Percentiles rank a stretch among this genome's conserved stretches.
phyloP scores from a whole-genome alignment of 2,329 filamentous ascomycete species.

The Monilinia vaccinii-corymbosi region DNA sequence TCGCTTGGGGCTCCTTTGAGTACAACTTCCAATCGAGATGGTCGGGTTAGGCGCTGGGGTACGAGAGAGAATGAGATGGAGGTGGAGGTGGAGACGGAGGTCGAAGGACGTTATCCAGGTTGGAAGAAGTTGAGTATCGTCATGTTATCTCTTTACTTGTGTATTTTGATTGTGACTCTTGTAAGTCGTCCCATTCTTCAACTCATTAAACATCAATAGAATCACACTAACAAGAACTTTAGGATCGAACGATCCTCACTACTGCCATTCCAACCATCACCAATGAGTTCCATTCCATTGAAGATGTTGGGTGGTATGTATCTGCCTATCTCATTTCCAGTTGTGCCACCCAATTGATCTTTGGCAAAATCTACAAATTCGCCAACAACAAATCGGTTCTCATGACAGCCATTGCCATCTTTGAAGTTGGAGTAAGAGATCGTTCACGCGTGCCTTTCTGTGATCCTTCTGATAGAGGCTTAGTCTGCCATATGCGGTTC shows the following conservation, averaged over 20 bases:
- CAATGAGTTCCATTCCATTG: constrained; percentile 32
- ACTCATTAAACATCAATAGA: neutral
- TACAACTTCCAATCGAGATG: neutral
- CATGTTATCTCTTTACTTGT: neutral
- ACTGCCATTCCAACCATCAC: constrained; percentile 34
- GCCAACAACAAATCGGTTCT: constrained; percentile 28
- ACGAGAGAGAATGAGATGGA: neutral
- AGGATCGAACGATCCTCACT: constrained; percentile 31
- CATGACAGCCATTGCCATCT: constrained; percentile 26
- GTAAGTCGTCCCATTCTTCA: neutral
- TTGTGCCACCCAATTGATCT: constrained; percentile 23
- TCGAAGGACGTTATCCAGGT: neutral
- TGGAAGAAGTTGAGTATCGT: neutral
- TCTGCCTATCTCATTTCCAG: constrained; percentile 32
- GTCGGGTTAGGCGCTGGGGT: neutral
- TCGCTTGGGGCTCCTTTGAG: neutral
- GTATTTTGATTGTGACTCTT: neutral
- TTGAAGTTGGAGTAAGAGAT: constrained; percentile 29
- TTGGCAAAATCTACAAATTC: constrained; percentile 28
- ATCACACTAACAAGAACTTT: neutral
- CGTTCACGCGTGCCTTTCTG: neutral
- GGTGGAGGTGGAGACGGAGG: too few relatives aligned
- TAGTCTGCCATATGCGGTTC: constrained; percentile 29
- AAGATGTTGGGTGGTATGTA: constrained; percentile 39
- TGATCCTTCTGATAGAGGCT: neutral